phyloP scores from a whole-genome alignment of 2,329 filamentous ascomycete species.

The Didymellaceae sp. region DNA sequence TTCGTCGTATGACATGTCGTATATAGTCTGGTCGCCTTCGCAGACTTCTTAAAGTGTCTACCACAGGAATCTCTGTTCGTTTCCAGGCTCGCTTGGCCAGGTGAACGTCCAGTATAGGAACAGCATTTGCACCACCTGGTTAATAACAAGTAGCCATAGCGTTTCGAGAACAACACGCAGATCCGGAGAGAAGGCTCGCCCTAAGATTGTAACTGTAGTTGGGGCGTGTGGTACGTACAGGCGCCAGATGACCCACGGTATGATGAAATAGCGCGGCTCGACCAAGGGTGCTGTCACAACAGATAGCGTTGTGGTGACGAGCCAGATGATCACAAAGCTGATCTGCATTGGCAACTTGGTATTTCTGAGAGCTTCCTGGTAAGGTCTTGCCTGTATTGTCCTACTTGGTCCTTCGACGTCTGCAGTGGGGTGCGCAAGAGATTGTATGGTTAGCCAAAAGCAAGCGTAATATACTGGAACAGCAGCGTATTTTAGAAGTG shows the following conservation, averaged over 20 bases:
- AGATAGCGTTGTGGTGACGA: conserved; percentile 76
- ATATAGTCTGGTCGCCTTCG: no score
- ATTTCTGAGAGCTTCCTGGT: conserved; percentile 3
- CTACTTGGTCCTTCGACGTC: background rate
- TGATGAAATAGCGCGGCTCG: conserved; percentile 93
- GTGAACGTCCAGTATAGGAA: conserved; percentile 73
- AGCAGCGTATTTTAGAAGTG: conserved; percentile 69
- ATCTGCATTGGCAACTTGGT: conserved; percentile 20
- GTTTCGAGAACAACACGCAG: conserved; percentile 67
- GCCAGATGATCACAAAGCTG: conserved; percentile 64
- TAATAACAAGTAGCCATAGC: conserved; percentile 70
- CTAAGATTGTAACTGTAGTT: conserved; percentile 28
- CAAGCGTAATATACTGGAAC: conserved; percentile 73
- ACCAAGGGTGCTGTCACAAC: conserved; percentile 89
- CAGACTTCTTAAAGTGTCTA: no score
- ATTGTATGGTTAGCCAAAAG: conserved; percentile 71
- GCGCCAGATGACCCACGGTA: conserved; percentile 94
- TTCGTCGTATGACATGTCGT: no score
- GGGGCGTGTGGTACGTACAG: conserved; percentile 68
- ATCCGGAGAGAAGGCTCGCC: conserved; percentile 39
- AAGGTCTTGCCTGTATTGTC: conserved; percentile 7
- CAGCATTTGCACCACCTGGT: conserved; percentile 70
- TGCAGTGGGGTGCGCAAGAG: conserved; percentile 55
- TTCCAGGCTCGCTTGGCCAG: conserved; percentile 68
- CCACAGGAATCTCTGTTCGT: conserved; percentile 78